phyloP scores from a whole-genome alignment of 2,329 filamentous ascomycete species.

The Lecanicillium sp. region DNA sequence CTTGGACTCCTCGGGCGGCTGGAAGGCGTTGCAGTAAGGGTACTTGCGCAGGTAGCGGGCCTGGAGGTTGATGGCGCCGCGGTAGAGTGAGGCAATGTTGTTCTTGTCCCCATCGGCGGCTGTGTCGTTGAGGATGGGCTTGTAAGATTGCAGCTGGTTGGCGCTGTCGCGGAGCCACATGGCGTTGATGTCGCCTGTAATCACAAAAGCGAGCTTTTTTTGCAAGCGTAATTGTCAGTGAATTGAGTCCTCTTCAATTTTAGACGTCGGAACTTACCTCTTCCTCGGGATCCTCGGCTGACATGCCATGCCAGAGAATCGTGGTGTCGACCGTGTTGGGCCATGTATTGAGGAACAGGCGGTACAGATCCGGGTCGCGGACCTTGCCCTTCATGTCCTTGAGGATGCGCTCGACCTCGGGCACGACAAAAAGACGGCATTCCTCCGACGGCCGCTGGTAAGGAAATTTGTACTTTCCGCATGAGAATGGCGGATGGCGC shows the following conservation, averaged over 20 bases:
- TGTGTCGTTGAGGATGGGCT: constrained; percentile 51
- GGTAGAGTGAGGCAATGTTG: constrained; percentile 57
- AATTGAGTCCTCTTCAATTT: neutral
- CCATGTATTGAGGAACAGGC: constrained; percentile 65
- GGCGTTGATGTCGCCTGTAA: constrained; percentile 84
- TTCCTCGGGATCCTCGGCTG: constrained; percentile 49
- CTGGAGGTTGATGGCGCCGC: constrained; percentile 71
- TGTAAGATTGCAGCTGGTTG: constrained; percentile 71
- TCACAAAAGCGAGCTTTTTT: constrained; percentile 62
- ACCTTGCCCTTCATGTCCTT: constrained; percentile 60
- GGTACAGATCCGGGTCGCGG: constrained; percentile 66
- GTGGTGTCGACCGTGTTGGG: constrained; percentile 72
- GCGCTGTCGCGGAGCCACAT: constrained; percentile 90
- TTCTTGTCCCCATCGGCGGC: constrained; percentile 33
- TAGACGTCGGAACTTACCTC: constrained; percentile 31
- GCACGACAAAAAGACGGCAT: constrained; percentile 76
- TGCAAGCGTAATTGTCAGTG: no score
- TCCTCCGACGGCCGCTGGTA: constrained; percentile 68
- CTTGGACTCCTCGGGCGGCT: constrained; percentile 68
- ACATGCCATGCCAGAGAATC: constrained; percentile 58
- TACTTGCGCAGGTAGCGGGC: constrained; percentile 59
- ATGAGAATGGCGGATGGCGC: constrained; percentile 62
- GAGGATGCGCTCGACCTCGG: constrained; percentile 70
- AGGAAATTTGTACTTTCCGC: constrained; percentile 68
- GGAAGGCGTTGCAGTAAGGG: constrained; percentile 93